These are phyloP conservation scores for Amaranthus tricolor DNA, from an alignment of 179 eudicot species.

Conservation along the genomic window DNA sequence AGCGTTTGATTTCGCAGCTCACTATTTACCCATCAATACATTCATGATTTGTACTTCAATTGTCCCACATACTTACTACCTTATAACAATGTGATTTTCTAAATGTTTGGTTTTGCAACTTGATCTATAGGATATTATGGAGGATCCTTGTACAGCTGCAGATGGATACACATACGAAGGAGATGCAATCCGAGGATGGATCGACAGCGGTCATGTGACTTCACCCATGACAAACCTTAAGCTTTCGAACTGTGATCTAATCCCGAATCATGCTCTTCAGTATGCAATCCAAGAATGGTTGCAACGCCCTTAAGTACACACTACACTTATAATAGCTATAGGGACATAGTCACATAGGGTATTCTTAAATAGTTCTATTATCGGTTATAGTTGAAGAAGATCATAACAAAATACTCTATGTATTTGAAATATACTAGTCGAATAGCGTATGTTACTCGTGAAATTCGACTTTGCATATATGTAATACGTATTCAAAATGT, in stretches of 20 bases:
- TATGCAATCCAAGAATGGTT: slow-evolving; percentile 81
- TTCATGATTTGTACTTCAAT: neutral
- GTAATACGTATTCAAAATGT: no score
- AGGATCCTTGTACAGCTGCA: slow-evolving; percentile 79
- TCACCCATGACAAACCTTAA: slow-evolving; percentile 92
- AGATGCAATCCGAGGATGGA: slow-evolving; percentile 84
- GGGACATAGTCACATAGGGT: neutral
- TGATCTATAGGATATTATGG: slow-evolving; percentile 63
- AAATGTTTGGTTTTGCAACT: neutral
- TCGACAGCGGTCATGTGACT: slow-evolving; percentile 64
- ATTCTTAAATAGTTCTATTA: neutral
- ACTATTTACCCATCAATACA: neutral
- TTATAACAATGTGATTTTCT: neutral
- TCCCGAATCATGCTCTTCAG: slow-evolving; percentile 75
- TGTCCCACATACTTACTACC: neutral
- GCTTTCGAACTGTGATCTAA: slow-evolving; percentile 57
- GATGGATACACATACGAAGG: slow-evolving; percentile 90
- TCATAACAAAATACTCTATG: no score
- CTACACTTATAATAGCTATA: slow-evolving; percentile 3
- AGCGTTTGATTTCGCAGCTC: neutral
- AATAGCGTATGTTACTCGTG: no score
- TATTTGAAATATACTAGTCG: no score
- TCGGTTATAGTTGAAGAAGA: neutral
- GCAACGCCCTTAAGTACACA: slow-evolving; percentile 18
- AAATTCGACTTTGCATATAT: no score